These are phyloP conservation scores for Pseudoneurospora amorphoporcata DNA, from an alignment of 495 filamentous ascomycete species.

Conservation along the genomic window DNA sequence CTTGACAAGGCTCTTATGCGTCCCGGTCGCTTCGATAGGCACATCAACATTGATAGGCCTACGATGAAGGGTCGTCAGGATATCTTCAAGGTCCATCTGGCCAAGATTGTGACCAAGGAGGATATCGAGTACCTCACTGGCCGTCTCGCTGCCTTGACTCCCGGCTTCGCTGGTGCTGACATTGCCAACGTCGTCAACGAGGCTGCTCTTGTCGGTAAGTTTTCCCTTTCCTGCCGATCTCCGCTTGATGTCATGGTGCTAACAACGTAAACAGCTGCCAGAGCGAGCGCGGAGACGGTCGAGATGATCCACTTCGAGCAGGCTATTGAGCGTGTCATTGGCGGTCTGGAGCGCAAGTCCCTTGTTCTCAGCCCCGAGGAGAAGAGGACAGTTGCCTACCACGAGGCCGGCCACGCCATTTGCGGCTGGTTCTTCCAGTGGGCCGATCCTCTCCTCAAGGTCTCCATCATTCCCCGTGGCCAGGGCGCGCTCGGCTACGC, in stretches of 20 bases:
- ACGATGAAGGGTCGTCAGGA: conserved; percentile 96
- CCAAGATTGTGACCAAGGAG: conserved; percentile 84
- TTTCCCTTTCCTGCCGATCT: neutral
- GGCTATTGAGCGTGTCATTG: conserved; percentile 83
- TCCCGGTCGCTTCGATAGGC: conserved; percentile 91
- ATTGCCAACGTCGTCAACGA: conserved; percentile 98
- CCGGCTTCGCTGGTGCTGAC: conserved; percentile 92
- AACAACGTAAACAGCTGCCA: conserved; percentile 55
- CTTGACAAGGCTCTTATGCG: conserved; percentile 94
- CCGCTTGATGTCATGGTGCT: conserved; percentile 12
- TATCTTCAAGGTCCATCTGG: conserved; percentile 87
- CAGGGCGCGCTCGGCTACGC: conserved; percentile 91
- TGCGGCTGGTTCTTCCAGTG: conserved; percentile 98
- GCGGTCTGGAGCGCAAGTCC: conserved; percentile 92
- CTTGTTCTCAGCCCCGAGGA: conserved; percentile 85
- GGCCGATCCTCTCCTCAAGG: conserved; percentile 93
- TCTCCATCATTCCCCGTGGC: conserved; percentile 94
- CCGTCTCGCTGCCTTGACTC: conserved; percentile 80
- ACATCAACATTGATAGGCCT: conserved; percentile 84
- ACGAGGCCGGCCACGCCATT: conserved; percentile 96
- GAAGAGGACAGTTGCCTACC: conserved; percentile 92
- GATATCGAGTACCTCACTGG: conserved; percentile 81
- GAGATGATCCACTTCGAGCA: conserved; percentile 88
- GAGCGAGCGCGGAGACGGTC: conserved; percentile 63
- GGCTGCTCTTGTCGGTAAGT: conserved; percentile 89